phyloP scores from a whole-genome alignment of 352 stramenopile genomes.

The Phytophthora foliorum region DNA sequence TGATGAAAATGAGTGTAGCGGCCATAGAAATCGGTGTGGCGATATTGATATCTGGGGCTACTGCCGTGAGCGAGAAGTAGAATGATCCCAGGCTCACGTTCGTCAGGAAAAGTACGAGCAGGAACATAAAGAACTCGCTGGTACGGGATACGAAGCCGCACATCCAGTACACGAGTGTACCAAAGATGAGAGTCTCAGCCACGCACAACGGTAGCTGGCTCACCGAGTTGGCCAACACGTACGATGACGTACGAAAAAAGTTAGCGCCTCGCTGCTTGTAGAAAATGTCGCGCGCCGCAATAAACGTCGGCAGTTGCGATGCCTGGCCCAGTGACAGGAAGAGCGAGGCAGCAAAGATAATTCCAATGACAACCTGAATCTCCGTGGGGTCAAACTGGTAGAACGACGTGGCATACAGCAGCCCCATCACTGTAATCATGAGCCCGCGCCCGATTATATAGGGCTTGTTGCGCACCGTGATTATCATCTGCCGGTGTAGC shows the following conservation, averaged over 20 bases:
- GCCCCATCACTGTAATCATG: conserved; percentile 50
- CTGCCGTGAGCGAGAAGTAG: conserved; percentile 61
- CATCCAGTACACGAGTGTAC: conserved; percentile 89
- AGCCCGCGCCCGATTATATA: conserved; percentile 49
- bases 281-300: conserved; percentile 51
- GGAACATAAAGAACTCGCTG: conserved; percentile 53
- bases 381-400: conserved; percentile 48
- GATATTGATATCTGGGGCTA: conserved; percentile 45
- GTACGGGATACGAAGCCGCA: conserved; percentile 64
- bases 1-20: conserved; percentile 54
- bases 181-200: conserved; percentile 82
- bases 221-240: conserved; percentile 60
- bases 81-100: conserved; percentile 62
- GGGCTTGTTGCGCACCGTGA: conserved; percentile 55
- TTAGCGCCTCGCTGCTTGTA: conserved; percentile 67
- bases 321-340: conserved; percentile 82
- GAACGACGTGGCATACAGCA: conserved; percentile 48
- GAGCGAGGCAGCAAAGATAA: conserved; percentile 77
- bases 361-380: conserved; percentile 49
- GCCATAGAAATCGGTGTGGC: conserved; percentile 58
- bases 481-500: conserved; percentile 56
- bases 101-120: conserved; percentile 61
- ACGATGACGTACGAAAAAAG: conserved; percentile 62
- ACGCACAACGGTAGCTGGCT: conserved; percentile 50
- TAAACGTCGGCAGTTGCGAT: conserved; percentile 72